These are phyloP conservation scores for Cercophora samala DNA, from an alignment of 495 filamentous ascomycete species.

Conservation along the genomic window DNA sequence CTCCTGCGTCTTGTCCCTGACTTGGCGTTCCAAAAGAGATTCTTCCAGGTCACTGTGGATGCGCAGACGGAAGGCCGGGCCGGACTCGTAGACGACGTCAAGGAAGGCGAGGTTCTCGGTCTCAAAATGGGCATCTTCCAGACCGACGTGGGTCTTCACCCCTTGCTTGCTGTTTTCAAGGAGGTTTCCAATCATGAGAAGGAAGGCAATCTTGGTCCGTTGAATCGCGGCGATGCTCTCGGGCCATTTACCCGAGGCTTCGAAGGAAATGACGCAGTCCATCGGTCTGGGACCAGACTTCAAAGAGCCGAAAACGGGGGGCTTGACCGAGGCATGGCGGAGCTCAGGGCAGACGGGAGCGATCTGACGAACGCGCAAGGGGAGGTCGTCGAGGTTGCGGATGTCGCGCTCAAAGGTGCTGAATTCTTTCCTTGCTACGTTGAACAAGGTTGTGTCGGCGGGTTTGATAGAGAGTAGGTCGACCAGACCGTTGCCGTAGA, in stretches of 20 bases:
- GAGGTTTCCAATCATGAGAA: slow-evolving; percentile 73
- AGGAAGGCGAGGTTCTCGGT: slow-evolving; percentile 78
- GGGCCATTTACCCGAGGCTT: slow-evolving; percentile 90
- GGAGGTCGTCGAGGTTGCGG: slow-evolving; percentile 70
- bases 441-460: slow-evolving; percentile 51
- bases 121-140: slow-evolving; percentile 68
- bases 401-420: slow-evolving; percentile 68
- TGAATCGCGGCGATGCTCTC: slow-evolving; percentile 88
- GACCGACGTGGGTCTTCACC: slow-evolving; percentile 62
- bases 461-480: slow-evolving; percentile 50
- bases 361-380: slow-evolving; percentile 75
- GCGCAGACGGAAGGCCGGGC: slow-evolving; percentile 63
- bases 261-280: slow-evolving; percentile 81
- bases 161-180: slow-evolving; percentile 53
- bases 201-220: slow-evolving; percentile 86
- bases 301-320: slow-evolving; percentile 41
- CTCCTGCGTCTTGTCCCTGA: slow-evolving; percentile 67
- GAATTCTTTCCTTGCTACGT: slow-evolving; percentile 55
- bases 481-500: slow-evolving; percentile 61
- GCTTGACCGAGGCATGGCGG: slow-evolving; percentile 64
- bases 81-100: slow-evolving; percentile 69
- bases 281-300: slow-evolving; percentile 39
- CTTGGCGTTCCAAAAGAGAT: slow-evolving; percentile 67
- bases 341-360: slow-evolving; percentile 66
- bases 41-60: slow-evolving; percentile 84